A percentile compares a stretch with the other conserved stretches of the same genome.
Conservation (phyloP, 495 filamentous ascomycete species). For the Penicillium turbatum region DNA sequence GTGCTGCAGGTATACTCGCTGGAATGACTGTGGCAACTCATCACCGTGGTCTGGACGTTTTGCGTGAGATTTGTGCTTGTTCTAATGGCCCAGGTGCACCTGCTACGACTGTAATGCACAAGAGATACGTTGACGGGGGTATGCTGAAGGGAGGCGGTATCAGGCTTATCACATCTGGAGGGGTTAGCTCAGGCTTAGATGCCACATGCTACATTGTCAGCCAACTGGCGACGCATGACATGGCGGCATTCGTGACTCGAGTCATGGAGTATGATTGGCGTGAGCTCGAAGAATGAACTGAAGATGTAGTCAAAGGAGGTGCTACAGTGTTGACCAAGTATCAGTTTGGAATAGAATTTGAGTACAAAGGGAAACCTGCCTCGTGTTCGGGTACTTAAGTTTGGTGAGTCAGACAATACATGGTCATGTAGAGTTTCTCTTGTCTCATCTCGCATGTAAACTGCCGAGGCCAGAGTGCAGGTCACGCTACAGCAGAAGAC, state of each 20-base stretch:
- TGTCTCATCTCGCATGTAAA: neutral
- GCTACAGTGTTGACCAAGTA: neutral
- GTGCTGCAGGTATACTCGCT: constrained; percentile 62
- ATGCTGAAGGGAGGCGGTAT: constrained; percentile 61
- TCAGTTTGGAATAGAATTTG: neutral
- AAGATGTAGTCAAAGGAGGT: neutral
- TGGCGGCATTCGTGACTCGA: constrained; percentile 63
- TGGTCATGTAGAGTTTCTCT: neutral
- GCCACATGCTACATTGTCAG: constrained; percentile 73
- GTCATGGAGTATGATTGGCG: constrained; percentile 68
- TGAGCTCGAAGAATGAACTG: constrained; percentile 51
- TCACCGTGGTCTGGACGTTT: constrained; percentile 60
- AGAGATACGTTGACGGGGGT: constrained; percentile 69
- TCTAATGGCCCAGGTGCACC: constrained; percentile 32
- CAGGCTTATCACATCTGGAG: constrained; percentile 71
- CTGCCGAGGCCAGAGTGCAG: too few species aligned
- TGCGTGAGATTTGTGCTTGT: constrained; percentile 59
- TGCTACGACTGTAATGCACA: constrained; percentile 68
- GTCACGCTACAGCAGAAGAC: neutral
- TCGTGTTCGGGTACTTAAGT: neutral
- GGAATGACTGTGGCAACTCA: constrained; percentile 74
- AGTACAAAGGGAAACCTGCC: neutral
- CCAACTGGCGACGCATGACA: constrained; percentile 62
- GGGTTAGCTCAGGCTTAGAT: constrained; percentile 72
- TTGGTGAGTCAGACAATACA: neutral